These are phyloP conservation scores for Emericellopsis cladophorae DNA, from an alignment of 2,329 filamentous ascomycete genomes.

Conservation along the genomic window DNA sequence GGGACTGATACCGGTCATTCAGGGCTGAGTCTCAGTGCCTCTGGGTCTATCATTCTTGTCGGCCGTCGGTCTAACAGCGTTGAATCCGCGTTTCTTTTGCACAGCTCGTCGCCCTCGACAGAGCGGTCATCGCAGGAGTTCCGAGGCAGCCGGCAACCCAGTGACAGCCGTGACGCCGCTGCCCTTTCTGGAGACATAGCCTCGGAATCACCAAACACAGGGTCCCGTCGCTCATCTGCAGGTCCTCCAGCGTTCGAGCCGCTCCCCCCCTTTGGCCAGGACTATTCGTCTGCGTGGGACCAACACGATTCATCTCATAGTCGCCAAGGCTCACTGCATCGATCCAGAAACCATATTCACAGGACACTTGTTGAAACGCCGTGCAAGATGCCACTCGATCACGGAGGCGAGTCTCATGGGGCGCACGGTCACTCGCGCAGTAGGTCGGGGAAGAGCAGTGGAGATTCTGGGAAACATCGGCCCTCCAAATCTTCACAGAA, in stretches of 20 bases:
- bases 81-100: conserved; percentile 22
- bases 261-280: background rate
- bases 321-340: background rate
- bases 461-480: conserved; percentile 14
- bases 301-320: background rate
- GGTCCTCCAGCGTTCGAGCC: background rate
- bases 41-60: background rate
- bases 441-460: conserved; percentile 18
- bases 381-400: conserved; percentile 16
- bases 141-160: conserved; percentile 22
- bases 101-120: conserved; percentile 15
- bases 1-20: conserved; percentile 6
- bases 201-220: background rate
- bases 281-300: background rate
- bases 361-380: background rate
- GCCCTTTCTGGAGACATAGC: conserved; percentile 4
- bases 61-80: conserved; percentile 24
- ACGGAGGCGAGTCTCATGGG: conserved; percentile 13
- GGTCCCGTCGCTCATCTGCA: background rate
- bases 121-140: conserved; percentile 20
- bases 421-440: conserved; percentile 17
- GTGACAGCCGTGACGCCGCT: conserved; percentile 7
- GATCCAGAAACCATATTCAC: background rate
- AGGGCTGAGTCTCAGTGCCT: conserved; percentile 26
- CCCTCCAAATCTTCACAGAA: conserved; percentile 59